Conservation (phyloP, 192 early-diverging fungal species). For the Entomortierella beljakovae region DNA sequence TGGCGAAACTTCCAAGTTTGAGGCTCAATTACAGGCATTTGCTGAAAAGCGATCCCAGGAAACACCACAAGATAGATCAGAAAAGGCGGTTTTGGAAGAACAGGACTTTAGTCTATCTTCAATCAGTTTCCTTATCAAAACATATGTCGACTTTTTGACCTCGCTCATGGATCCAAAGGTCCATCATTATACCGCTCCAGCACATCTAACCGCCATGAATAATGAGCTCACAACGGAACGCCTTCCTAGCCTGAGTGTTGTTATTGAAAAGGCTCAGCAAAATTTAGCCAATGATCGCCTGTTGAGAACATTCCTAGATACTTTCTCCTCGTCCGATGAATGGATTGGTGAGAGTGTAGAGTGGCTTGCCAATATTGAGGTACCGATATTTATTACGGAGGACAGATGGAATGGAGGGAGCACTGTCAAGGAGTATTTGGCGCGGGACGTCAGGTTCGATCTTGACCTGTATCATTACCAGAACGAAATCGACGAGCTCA, state of each 20-base stretch:
- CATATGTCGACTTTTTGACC: conserved; percentile 49
- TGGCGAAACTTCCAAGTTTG: conserved; percentile 46
- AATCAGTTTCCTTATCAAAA: conserved; percentile 48
- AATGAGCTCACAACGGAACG: conserved; percentile 43
- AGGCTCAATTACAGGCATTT: conserved; percentile 34
- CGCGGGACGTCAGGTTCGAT: conserved; percentile 24
- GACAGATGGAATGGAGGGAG: conserved; percentile 34
- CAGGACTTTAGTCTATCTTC: conserved; percentile 47
- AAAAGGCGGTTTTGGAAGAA: conserved; percentile 36
- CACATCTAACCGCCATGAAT: conserved; percentile 39
- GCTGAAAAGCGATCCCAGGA: conserved; percentile 37
- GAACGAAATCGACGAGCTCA: conserved; percentile 32
- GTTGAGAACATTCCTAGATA: conserved; percentile 32
- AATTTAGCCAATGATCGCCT: conserved; percentile 46
- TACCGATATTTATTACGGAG: conserved; percentile 27
- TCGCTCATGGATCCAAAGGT: conserved; percentile 55
- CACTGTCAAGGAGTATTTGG: conserved; percentile 33
- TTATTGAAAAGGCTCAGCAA: conserved; percentile 45
- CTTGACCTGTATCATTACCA: conserved; percentile 24
- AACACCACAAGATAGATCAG: conserved; percentile 35
- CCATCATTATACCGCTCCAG: conserved; percentile 47
- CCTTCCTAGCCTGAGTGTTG: conserved; percentile 27
- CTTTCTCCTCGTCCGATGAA: conserved; percentile 37
- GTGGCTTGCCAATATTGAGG: conserved; percentile 43
- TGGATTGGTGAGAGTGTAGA: conserved; percentile 53